These are phyloP conservation scores for Podila verticillata DNA, from an alignment of 192 early-diverging fungal species.

Conservation along the genomic window DNA sequence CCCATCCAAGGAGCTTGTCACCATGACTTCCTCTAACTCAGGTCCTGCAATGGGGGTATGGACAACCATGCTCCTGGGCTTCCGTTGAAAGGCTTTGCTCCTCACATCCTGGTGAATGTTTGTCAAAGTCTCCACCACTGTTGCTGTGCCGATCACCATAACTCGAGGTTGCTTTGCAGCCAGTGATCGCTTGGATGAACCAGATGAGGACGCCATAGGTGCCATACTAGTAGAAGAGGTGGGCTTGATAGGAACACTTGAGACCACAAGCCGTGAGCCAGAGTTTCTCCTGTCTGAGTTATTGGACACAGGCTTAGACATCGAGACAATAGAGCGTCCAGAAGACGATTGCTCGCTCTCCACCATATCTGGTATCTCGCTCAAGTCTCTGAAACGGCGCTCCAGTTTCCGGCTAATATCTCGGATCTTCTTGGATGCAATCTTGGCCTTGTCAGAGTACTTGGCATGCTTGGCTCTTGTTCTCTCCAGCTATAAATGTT, in stretches of 20 bases:
- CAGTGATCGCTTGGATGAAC: neutral
- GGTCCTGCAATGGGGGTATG: conserved; percentile 24
- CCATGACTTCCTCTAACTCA: conserved; percentile 40
- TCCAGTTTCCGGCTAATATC: conserved; percentile 30
- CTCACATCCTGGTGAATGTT: conserved; percentile 28
- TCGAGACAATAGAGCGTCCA: too few species aligned
- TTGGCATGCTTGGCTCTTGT: conserved; percentile 38
- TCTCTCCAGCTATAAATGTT: conserved; percentile 25
- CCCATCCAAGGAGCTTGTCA: conserved; percentile 43
- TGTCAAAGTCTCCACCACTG: conserved; percentile 30
- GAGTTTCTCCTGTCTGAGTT: too few species aligned
- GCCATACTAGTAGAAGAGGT: too few species aligned
- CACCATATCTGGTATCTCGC: neutral
- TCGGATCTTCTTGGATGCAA: conserved; percentile 21
- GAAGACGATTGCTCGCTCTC: too few species aligned
- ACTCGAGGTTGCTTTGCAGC: neutral
- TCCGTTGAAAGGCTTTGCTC: conserved; percentile 22
- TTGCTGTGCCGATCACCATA: conserved; percentile 8
- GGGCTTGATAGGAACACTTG: too few species aligned
- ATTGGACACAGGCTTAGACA: too few species aligned
- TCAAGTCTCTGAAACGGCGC: conserved; percentile 24
- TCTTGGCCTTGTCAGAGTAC: conserved; percentile 26
- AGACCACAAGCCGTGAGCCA: too few species aligned
- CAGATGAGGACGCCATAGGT: neutral
- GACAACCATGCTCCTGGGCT: conserved; percentile 27